Conservation (phyloP, 176 grass and related monocot genomes). For the Bolboschoenus planiculmis region DNA sequence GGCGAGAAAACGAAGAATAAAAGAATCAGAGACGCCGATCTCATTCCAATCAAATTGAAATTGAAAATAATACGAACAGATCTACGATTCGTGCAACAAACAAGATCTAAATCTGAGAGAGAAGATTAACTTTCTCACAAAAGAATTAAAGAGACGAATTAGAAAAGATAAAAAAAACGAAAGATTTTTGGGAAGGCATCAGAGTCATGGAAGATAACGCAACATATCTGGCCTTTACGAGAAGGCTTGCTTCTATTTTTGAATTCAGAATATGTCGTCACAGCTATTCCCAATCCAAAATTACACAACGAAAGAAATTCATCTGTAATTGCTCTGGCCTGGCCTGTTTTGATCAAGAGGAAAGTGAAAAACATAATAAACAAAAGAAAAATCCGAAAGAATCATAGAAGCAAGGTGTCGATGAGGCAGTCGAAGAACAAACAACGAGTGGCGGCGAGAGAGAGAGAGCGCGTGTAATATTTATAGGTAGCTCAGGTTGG, state of each 20-base stretch:
- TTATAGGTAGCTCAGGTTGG: neutral
- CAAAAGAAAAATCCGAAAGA: neutral
- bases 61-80: no score
- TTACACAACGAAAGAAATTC: neutral
- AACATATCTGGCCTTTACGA: conserved; percentile 26
- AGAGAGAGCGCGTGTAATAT: neutral
- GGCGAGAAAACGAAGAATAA: no score
- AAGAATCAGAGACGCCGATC: no score
- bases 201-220: conserved; percentile 60
- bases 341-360: neutral
- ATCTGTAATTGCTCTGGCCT: no score
- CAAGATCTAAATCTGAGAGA: no score
- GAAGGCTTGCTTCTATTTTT: conserved; percentile 32
- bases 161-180: neutral
- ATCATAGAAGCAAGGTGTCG: neutral
- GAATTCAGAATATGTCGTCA: conserved; percentile 34
- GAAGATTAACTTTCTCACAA: no score
- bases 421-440: no score
- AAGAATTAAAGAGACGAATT: neutral
- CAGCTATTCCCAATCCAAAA: neutral
- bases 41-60: no score
- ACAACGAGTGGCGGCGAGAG: neutral
- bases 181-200: conserved; percentile 29
- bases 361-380: neutral
- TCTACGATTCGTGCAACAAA: no score